Conservation (phyloP, 1,284 basidiomycete species). For the Inonotus obliquus region DNA sequence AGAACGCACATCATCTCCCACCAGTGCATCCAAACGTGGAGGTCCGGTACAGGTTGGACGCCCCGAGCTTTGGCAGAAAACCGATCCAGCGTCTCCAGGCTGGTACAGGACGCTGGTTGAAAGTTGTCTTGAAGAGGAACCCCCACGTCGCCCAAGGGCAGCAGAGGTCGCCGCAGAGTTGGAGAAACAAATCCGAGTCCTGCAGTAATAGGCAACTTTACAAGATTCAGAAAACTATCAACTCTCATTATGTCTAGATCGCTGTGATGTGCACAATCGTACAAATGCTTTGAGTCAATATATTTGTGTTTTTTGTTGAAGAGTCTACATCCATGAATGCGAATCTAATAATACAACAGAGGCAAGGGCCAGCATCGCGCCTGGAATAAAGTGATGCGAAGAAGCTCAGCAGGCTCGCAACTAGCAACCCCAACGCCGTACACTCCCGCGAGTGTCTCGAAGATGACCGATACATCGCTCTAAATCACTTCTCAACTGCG, state of each 20-base stretch:
- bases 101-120: slow-evolving; percentile 8
- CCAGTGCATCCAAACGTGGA: neutral
- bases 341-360: neutral
- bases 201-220: neutral
- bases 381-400: neutral
- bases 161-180: slow-evolving; percentile 4
- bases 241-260: too few relatives aligned
- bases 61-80: neutral
- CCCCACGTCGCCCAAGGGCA: slow-evolving; percentile 1
- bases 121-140: slow-evolving; percentile 10
- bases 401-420: neutral
- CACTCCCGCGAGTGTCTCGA: neutral
- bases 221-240: too few relatives aligned
- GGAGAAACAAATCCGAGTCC: neutral
- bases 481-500: neutral
- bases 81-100: neutral
- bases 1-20: neutral
- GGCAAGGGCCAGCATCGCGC: neutral
- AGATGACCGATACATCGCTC: neutral
- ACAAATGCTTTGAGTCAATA: too few relatives aligned
- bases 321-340: neutral
- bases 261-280: too few relatives aligned
- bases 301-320: too few relatives aligned
- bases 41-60: neutral
- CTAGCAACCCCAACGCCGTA: neutral